A percentile compares a stretch with the other conserved stretches of the same genome.
These are phyloP conservation scores for Termitomyces bulborhizus DNA, from an alignment of 768 basidiomycete genomes.

Conservation along the genomic window DNA sequence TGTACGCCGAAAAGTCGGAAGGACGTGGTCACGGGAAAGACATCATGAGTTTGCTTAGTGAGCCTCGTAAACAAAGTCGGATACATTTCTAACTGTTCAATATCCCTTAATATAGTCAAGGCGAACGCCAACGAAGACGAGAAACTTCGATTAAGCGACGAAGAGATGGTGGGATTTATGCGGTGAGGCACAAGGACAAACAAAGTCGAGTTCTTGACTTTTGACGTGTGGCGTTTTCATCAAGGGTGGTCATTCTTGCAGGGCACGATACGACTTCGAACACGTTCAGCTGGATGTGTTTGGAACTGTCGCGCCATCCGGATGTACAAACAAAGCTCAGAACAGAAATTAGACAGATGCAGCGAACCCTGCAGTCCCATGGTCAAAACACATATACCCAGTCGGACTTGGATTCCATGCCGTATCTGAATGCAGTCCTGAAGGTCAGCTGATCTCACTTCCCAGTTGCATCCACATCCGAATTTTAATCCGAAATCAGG, in stretches of 20 bases:
- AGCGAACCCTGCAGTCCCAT: slow-evolving; percentile 26
- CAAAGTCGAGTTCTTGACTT: background rate
- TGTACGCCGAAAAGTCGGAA: slow-evolving; percentile 30
- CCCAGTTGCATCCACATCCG: background rate
- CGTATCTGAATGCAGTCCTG: slow-evolving; percentile 37
- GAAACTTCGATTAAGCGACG: slow-evolving; percentile 36
- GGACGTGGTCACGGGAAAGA: slow-evolving; percentile 31
- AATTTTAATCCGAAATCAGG: slow-evolving; percentile 21
- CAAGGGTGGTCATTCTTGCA: slow-evolving; percentile 46
- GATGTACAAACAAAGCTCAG: slow-evolving; percentile 57
- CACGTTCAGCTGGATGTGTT: slow-evolving; percentile 52
- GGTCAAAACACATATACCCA: slow-evolving; percentile 32
- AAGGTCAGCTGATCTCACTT: slow-evolving; percentile 26
- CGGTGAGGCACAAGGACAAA: slow-evolving; percentile 29
- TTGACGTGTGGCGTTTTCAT: slow-evolving; percentile 21
- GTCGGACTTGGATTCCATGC: slow-evolving; percentile 44
- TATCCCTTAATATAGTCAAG: slow-evolving; percentile 30
- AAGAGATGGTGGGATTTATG: slow-evolving; percentile 46
- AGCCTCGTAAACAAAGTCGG: background rate
- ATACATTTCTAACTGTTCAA: background rate
- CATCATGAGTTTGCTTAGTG: slow-evolving; percentile 39
- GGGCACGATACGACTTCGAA: slow-evolving; percentile 61
- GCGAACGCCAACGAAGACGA: slow-evolving; percentile 47
- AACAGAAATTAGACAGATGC: slow-evolving; percentile 44
- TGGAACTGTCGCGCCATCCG: slow-evolving; percentile 54